Percentiles rank a stretch among this genome's conserved stretches.
Evolutionary conservation across 108 stramenopile species (phyloP).

Genomic region (Discostella stelligeroides): DNA sequence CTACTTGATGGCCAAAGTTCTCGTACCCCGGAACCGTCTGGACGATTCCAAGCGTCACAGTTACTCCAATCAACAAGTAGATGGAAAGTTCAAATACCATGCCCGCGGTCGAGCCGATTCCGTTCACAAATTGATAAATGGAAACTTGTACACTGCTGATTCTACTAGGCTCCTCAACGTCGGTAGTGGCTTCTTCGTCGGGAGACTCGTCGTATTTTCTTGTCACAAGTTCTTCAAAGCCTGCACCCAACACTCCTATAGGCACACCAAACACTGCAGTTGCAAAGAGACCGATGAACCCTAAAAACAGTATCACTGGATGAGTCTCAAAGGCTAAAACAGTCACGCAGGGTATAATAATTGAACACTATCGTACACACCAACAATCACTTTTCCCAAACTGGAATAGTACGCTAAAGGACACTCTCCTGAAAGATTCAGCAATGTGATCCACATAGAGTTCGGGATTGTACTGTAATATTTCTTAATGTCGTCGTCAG

Average conservation of each 20-base stretch:
- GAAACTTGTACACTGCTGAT: constrained; percentile 10
- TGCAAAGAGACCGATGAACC: constrained; percentile 84
- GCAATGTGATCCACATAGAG: constrained; percentile 91
- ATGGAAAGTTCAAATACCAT: constrained; percentile 64
- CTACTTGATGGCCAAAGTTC: constrained; percentile 59
- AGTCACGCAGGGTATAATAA: background rate
- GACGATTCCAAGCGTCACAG: constrained; percentile 66
- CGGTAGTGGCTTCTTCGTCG: constrained; percentile 47
- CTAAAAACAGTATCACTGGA: background rate
- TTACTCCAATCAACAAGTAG: constrained; percentile 66
- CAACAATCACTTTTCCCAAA: constrained; percentile 77
- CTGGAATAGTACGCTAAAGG: constrained; percentile 81
- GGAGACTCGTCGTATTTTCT: constrained; percentile 69
- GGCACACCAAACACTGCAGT: constrained; percentile 76
- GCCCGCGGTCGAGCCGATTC: constrained; percentile 58
- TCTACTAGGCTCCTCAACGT: constrained; percentile 4
- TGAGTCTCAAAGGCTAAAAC: background rate
- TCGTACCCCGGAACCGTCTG: constrained; percentile 78
- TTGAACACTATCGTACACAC: constrained; percentile 1
- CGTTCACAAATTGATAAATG: constrained; percentile 74
- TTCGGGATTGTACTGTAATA: constrained; percentile 83
- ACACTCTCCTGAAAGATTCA: constrained; percentile 88
- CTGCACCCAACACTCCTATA: constrained; percentile 87
- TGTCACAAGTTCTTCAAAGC: constrained; percentile 84
- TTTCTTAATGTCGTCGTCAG: constrained; percentile 75